Evolutionary conservation across 805 yeast species (phyloP), one percentile per base, ranked within the genome.

Genomic region (Pichia ethanolica): DNA sequence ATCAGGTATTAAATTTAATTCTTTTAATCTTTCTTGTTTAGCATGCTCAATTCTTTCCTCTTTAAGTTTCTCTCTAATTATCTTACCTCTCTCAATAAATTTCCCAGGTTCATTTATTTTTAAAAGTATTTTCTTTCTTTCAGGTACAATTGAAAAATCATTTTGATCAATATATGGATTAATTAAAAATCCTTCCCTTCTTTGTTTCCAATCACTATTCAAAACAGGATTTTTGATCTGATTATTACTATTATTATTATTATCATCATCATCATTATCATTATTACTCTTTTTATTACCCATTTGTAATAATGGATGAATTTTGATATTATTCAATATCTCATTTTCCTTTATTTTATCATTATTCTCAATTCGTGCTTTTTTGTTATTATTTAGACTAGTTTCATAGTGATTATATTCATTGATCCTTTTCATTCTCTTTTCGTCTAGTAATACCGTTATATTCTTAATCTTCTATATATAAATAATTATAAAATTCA

Each of bases 61-160:
- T 42, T 61, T 62, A 14, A 66, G 39, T 33, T 67, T 70, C 39
- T 66, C 70, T 25, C 89, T 63, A n/a, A 74, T 47, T 55, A 74
- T 74, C 11, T 78, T 63, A 42, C 81, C 90, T 49, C 70, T 64
- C 39, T 69, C 73, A 2, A 83, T 72, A 57, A 71, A 83, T 59
- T 80, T 86, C 2, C 96, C 96, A 39, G 73, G 71, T 35, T 71
- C 75, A 57, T 77, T 81, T 57, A 88, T 79, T 13, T 62, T 63
- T 39, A 83, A 64, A 3, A 71, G 74, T 46, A 78, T 61, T 14
- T 60, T 60, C 1, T 55, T 61, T 38, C 65, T 51, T 8, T 27
- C 47, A 2, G 53, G 36, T 5, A 51, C 55, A 5, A 43, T 26
- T 11, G 59, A 54, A 42, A 62, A 51, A 42, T 59, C 64, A n/a